These are phyloP conservation scores for Pseudocercospora cruenta DNA, from an alignment of 2,329 filamentous ascomycete genomes.

Conservation along the genomic window DNA sequence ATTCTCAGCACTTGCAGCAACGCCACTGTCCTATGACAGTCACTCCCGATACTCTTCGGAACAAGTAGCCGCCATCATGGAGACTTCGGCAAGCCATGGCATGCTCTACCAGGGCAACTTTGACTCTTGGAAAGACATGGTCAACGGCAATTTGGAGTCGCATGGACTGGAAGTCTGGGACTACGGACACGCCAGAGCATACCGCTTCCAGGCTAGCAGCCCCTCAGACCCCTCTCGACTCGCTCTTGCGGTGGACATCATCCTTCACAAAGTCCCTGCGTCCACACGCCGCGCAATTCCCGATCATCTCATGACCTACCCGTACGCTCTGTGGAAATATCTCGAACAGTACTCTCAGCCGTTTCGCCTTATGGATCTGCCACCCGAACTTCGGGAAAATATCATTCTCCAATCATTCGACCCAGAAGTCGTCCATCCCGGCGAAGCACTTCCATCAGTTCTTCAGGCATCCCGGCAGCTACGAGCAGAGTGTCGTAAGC, in stretches of 20 bases:
- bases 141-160: neutral
- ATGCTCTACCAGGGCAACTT: neutral
- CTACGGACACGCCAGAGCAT: neutral
- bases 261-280: neutral
- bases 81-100: no score
- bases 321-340: neutral
- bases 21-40: no score
- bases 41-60: no score
- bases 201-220: neutral
- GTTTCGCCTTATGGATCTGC: neutral
- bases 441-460: neutral
- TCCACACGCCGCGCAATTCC: neutral
- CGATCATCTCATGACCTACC: neutral
- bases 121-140: neutral
- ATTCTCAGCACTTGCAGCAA: no score
- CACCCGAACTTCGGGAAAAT: neutral
- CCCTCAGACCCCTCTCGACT: neutral
- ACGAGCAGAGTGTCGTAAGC: neutral
- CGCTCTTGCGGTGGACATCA: neutral
- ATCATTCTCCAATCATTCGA: neutral
- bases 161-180: neutral
- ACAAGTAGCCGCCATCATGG: no score
- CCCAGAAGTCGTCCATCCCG: neutral
- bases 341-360: constrained; percentile 1
- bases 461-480: neutral